These are phyloP conservation scores for Colletotrichum chrysophilum DNA, from an alignment of 2,329 filamentous ascomycete species.

Conservation along the genomic window DNA sequence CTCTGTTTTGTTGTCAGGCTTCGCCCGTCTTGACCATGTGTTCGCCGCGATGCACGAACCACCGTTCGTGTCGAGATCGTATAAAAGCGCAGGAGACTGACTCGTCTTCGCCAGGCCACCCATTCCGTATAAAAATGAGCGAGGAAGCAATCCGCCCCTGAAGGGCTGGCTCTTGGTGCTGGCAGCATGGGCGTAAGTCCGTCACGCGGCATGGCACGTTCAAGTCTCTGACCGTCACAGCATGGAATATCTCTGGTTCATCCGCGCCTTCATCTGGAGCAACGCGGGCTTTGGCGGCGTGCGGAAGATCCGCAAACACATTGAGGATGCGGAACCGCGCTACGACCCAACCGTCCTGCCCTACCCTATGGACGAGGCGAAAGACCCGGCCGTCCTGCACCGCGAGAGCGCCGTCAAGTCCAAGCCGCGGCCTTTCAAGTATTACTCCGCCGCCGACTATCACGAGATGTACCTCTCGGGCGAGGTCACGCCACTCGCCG, in stretches of 20 bases:
- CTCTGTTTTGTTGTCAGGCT: background rate
- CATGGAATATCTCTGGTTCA: conserved; percentile 57
- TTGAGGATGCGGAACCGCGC: conserved; percentile 56
- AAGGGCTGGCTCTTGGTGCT: conserved; percentile 58
- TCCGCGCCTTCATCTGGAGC: conserved; percentile 63
- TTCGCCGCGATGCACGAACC: background rate
- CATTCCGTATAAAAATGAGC: conserved; percentile 49
- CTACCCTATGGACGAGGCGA: conserved; percentile 48
- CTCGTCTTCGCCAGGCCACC: conserved; percentile 32
- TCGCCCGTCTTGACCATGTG: background rate
- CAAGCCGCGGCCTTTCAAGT: conserved; percentile 14
- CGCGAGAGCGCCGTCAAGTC: conserved; percentile 10
- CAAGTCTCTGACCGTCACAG: conserved; percentile 34
- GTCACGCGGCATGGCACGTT: background rate
- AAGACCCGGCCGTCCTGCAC: conserved; percentile 26
- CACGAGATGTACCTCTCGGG: conserved; percentile 48
- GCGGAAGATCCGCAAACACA: conserved; percentile 52
- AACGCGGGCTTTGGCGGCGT: conserved; percentile 69
- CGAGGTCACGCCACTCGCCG: conserved; percentile 49
- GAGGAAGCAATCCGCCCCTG: conserved; percentile 61
- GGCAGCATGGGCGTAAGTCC: conserved; percentile 58
- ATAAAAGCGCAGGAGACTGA: background rate
- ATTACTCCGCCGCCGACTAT: conserved; percentile 48
- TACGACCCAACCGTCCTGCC: conserved; percentile 54
- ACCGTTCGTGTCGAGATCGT: background rate